Base-by-base conservation (phyloP, 768 basidiomycete genomes). In the Imleria badia region DNA sequence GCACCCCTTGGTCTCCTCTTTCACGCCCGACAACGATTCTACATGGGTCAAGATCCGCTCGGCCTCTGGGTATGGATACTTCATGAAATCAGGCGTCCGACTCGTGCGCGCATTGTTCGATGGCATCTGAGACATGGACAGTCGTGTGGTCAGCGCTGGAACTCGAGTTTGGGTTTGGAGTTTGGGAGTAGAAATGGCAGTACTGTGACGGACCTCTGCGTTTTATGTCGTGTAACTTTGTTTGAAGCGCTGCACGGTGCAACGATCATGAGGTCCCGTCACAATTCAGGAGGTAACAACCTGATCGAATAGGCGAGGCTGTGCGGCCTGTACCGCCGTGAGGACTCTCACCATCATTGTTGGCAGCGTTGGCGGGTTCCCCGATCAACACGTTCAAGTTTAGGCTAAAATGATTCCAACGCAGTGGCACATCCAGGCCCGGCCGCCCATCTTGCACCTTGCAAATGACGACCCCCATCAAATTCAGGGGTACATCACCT, bases 1-100 rank as follows among this genome's bases (percentile, higher is more conserved):
- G 30, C 29, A 69, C 66, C 35, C 30, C 43, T 51, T 68, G 6
- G 65, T 63, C n/a, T 70, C 68, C 39, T 60, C 60, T 12, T 45
- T 64, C 35, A 60, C 45, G 0, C 45, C 47, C 1, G 48, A 15
- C n/a, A 64, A 38, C 7, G 30, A 42, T 17, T 64, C 59, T 9
- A 70, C 43, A 22, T 52, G 44, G 2, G 43, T 45, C 14, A 60
- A 19, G 1, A 59, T 45, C 5, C 33, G 53, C 26, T 51, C 55
- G 0, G 20, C 19, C 19, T 59, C 57, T 17, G 63, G 60, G 43
- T 48, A 49, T 15, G 65, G 61, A 41, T 65, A 67, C 15, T 41
- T 56, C 46, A 65, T 54, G 40, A 67, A 62, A 36, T 62, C 20
- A 3, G 57, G 33, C 15, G 41, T 20, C 5, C 15, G 52, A 55